These are phyloP conservation scores for Rhodocollybia butyracea DNA, from an alignment of 768 basidiomycete species.

Conservation along the genomic window DNA sequence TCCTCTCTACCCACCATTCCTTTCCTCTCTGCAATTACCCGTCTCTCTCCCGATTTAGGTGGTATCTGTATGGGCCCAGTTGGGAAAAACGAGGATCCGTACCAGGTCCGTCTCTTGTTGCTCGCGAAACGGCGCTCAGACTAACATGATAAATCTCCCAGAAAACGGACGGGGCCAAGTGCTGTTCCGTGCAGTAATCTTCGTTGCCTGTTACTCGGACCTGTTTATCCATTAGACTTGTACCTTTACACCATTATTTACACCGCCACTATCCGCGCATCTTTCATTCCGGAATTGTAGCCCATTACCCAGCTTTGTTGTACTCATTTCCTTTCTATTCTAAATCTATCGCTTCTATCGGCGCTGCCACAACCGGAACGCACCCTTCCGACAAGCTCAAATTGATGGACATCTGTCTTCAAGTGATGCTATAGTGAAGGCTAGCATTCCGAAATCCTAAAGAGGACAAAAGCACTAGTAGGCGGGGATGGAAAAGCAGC, in stretches of 20 bases:
- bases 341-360: not conserved
- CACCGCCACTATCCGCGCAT: not conserved
- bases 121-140: too few relatives aligned
- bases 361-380: not conserved
- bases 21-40: conserved; percentile 22
- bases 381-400: too few relatives aligned
- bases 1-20: conserved; percentile 4
- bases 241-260: too few relatives aligned
- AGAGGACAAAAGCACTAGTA: too few relatives aligned
- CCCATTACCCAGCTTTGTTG: conserved; percentile 1
- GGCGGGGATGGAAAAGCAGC: too few relatives aligned
- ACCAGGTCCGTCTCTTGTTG: too few relatives aligned
- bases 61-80: conserved; percentile 95
- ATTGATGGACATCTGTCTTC: too few relatives aligned
- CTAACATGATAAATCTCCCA: too few relatives aligned
- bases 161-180: conserved; percentile 44
- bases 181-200: conserved; percentile 59
- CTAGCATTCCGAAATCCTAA: too few relatives aligned
- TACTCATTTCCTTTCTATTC: not conserved
- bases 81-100: conserved; percentile 90
- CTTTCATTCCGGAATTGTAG: not conserved
- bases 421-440: too few relatives aligned
- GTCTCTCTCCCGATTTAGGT: conserved; percentile 31
- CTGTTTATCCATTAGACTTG: not conserved
- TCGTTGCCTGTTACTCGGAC: not conserved